phyloP scores from a whole-genome alignment of 805 yeast species.

The Teunomyces atbi region DNA sequence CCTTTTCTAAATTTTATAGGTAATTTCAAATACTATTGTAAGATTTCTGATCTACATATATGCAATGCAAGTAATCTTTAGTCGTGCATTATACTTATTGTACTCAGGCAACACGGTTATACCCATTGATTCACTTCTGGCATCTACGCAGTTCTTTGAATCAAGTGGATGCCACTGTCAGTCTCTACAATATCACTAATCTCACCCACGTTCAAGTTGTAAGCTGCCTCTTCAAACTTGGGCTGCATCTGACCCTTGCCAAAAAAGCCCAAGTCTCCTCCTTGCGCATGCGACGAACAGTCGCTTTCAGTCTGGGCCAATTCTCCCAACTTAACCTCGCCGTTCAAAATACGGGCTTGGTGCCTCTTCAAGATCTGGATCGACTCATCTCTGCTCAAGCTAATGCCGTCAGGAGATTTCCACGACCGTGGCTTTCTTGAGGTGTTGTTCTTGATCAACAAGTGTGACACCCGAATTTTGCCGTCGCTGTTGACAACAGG shows the following conservation, averaged over 20 bases:
- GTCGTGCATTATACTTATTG: neutral
- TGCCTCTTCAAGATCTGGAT: conserved; percentile 56
- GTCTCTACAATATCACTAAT: conserved; percentile 80
- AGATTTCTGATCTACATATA: neutral
- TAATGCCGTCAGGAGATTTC: conserved; percentile 70
- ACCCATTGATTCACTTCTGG: too few relatives aligned
- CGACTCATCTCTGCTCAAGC: conserved; percentile 83
- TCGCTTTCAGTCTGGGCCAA: conserved; percentile 84
- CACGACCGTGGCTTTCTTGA: conserved; percentile 91
- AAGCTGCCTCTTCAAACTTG: conserved; percentile 84
- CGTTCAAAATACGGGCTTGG: conserved; percentile 58
- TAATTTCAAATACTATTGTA: too few relatives aligned
- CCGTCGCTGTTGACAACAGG: conserved; percentile 47
- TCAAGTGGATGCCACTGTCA: conserved; percentile 86
- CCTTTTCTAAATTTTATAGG: too few relatives aligned
- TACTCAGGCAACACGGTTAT: too few relatives aligned
- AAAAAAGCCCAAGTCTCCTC: conserved; percentile 91
- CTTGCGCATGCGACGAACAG: conserved; percentile 79
- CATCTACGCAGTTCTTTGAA: conserved; percentile 72
- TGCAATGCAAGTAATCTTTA: neutral
- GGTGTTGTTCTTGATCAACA: conserved; percentile 77
- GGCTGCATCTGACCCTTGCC: conserved; percentile 95
- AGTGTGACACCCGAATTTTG: conserved; percentile 76
- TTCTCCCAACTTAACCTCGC: conserved; percentile 64
- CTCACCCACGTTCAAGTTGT: conserved; percentile 77